Evolutionary conservation across 1,284 basidiomycete genomes (phyloP).

Genomic region (Limonomyces culmigenus): DNA sequence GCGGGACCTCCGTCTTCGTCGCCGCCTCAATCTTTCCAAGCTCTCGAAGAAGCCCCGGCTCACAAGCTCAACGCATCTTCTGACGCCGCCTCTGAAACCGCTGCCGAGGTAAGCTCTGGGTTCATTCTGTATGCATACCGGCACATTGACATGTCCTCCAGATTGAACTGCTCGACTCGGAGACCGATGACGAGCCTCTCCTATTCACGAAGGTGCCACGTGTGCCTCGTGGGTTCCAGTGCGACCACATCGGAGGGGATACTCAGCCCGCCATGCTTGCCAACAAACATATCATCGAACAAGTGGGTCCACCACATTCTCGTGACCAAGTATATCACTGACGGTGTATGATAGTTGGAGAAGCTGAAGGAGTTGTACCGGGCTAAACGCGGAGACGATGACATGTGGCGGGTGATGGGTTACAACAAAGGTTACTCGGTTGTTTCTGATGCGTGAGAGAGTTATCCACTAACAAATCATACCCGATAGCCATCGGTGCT

Average conservation of each 20-base stretch:
- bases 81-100: neutral
- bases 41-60: too few species aligned
- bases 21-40: too few species aligned
- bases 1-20: too few species aligned
- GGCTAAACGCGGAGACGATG: slow-evolving; percentile 34
- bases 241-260: slow-evolving; percentile 16
- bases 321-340: neutral
- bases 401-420: slow-evolving; percentile 42
- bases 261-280: slow-evolving; percentile 16
- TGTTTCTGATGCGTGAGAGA: slow-evolving; percentile 1
- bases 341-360: slow-evolving; percentile 28
- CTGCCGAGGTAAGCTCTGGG: neutral
- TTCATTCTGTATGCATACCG: neutral
- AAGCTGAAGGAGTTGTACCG: slow-evolving; percentile 45
- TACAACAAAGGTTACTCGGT: slow-evolving; percentile 39
- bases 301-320: slow-evolving; percentile 19
- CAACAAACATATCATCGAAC: slow-evolving; percentile 56
- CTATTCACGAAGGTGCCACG: neutral
- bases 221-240: neutral
- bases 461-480: neutral
- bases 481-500: slow-evolving; percentile 39
- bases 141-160: neutral
- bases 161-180: neutral
- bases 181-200: neutral
- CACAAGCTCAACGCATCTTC: too few species aligned